Evolutionary conservation across 345 rosid species (phyloP), one percentile per base, ranked within the genome.

Genomic region (Murraya paniculata): DNA sequence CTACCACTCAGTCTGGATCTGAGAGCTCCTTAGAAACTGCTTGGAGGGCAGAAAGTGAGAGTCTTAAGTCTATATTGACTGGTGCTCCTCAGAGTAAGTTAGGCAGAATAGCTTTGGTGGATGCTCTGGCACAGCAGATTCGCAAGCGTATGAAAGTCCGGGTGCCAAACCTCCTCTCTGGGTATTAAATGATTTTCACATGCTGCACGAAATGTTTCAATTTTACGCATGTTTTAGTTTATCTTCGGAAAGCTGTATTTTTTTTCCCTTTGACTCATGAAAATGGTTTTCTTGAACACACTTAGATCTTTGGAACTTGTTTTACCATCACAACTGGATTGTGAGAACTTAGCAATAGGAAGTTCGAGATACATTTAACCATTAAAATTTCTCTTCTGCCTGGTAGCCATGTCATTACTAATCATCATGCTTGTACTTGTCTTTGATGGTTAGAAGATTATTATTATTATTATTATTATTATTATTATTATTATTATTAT

Each of bases 41-140:
- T 36, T 90, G 97, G 97, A 84, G 82, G 61, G 97, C 94, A 16
- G 97, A 92, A 87, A 90, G 86, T 79, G 97, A 92, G 84, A 88
- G 90, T 82, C 85, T 92, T 4, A 92, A 90, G 83, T 92, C 97
- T 53, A 90, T 90, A 78, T 45, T 92, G 68, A 89, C 85, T 74
- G 94, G 94, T 71, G 90, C 90, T 41, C 97, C 97, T 31, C 93
- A 78, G 61, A 86, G 80, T 86, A 89, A 90, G 84, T 89, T 92
- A 2, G 97, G 97, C n/a, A 90, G 97, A 86, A 64, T 90, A 84
- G 91, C 97, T 75, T 82, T 92, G 85, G 93, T 92, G 70, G 97
- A 92, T 78, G 86, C 91, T 11, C 85, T 92, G 71, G 91, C 97
- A 22, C 80, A 76, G 62, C 97, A 92, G 85, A 92, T 92, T 76